A percentile compares a stretch with the other conserved stretches of the same genome.
Evolutionary conservation across 2,329 filamentous ascomycete species (phyloP).

Genomic region (Trichoderma endophyticum): DNA sequence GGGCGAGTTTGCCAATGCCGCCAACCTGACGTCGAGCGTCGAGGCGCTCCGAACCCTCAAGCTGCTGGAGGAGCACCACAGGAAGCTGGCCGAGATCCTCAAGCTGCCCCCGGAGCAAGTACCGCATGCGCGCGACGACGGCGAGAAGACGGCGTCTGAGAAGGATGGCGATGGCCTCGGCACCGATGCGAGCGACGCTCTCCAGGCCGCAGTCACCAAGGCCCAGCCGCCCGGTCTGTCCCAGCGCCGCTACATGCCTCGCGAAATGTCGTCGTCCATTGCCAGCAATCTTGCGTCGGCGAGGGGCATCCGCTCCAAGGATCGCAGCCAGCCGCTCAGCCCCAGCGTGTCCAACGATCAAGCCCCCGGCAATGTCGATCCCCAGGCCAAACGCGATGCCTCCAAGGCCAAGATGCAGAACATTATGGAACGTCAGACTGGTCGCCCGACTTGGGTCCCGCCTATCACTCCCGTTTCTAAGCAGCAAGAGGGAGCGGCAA

Average conservation of each 20-base stretch:
- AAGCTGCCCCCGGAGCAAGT: slow-evolving; percentile 58
- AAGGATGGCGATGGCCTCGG: slow-evolving; percentile 16
- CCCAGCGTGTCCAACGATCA: slow-evolving; percentile 73
- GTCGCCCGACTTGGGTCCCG: slow-evolving; percentile 53
- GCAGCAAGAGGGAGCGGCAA: slow-evolving; percentile 24
- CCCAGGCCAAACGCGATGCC: slow-evolving; percentile 49
- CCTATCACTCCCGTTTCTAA: slow-evolving; percentile 33
- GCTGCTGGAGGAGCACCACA: slow-evolving; percentile 85
- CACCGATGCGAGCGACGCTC: slow-evolving; percentile 23
- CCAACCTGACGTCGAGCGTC: slow-evolving; percentile 62
- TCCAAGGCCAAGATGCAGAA: slow-evolving; percentile 53
- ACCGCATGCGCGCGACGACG: slow-evolving; percentile 30
- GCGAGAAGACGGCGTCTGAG: slow-evolving; percentile 31
- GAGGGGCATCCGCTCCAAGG: slow-evolving; percentile 68
- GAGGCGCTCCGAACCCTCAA: slow-evolving; percentile 80
- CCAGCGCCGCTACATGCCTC: slow-evolving; percentile 53
- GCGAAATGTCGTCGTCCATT: slow-evolving; percentile 77
- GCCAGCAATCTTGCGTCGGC: slow-evolving; percentile 85
- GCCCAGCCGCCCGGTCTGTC: slow-evolving; percentile 31
- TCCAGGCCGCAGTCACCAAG: slow-evolving; percentile 27
- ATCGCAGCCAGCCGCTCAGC: slow-evolving; percentile 64
- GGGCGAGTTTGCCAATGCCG: slow-evolving; percentile 80
- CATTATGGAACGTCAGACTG: slow-evolving; percentile 51
- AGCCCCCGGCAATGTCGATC: slow-evolving; percentile 66
- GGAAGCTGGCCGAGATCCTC: slow-evolving; percentile 76